phyloP scores from a whole-genome alignment of 2,329 filamentous ascomycete species.

The Paecilomyces niveus region DNA sequence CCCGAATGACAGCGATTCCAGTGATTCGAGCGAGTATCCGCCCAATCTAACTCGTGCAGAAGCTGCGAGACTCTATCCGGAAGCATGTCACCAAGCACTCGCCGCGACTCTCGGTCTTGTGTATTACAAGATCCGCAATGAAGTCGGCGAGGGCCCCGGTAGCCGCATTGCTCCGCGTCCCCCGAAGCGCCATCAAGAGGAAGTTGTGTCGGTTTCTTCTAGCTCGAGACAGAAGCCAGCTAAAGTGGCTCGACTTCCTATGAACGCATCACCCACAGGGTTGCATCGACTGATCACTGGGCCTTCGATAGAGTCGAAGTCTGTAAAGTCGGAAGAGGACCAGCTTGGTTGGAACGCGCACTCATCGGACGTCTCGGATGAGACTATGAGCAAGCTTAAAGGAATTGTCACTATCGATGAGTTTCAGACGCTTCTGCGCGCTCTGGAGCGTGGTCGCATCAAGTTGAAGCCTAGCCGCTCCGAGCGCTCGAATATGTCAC shows the following conservation, averaged over 20 bases:
- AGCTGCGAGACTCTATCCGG: constrained; percentile 28
- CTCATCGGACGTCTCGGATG: constrained; percentile 28
- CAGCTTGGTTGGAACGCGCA: constrained; percentile 29
- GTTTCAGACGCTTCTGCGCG: constrained; percentile 25
- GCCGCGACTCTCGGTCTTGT: constrained; percentile 33
- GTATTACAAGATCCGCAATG: constrained; percentile 36
- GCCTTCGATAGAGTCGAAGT: constrained; percentile 26
- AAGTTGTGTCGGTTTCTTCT: constrained; percentile 22
- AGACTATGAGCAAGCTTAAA: constrained; percentile 30
- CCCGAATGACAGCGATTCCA: constrained; percentile 29
- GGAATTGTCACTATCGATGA: constrained; percentile 27
- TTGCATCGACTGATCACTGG: constrained; percentile 26
- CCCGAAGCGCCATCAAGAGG: constrained; percentile 29
- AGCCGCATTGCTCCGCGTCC: constrained; percentile 20
- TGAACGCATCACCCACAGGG: constrained; percentile 21
- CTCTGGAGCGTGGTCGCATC: constrained; percentile 27
- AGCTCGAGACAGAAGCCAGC: constrained; percentile 27
- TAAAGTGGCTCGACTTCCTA: constrained; percentile 27
- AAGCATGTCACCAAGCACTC: constrained; percentile 33
- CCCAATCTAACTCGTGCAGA: constrained; percentile 28
- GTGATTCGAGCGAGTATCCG: constrained; percentile 30
- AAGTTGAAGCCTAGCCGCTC: constrained; percentile 27
- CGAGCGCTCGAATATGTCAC: constrained; percentile 24
- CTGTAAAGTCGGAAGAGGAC: constrained; percentile 23
- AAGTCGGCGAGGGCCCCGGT: constrained; percentile 28